Evolutionary conservation across 2,329 filamentous ascomycete species (phyloP).

Genomic region (Raffaelea arxii): DNA sequence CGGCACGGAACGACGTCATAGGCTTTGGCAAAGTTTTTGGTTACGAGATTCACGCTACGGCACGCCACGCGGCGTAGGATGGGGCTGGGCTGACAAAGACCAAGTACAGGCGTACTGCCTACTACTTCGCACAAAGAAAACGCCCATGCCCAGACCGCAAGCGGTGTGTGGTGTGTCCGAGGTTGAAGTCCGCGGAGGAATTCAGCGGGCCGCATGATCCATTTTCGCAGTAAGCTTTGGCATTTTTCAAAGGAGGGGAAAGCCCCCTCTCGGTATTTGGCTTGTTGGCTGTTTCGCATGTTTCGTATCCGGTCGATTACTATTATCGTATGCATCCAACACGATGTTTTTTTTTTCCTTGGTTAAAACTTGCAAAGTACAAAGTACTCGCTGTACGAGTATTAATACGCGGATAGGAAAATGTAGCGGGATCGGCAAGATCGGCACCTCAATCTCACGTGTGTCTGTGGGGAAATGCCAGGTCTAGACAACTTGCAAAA

Average conservation of each 20-base stretch:
- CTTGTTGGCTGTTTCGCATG: background rate
- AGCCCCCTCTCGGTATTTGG: too few relatives aligned
- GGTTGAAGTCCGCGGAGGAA: too few relatives aligned
- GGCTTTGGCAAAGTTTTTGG: background rate
- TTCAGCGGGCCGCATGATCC: too few relatives aligned
- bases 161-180: too few relatives aligned
- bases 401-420: background rate
- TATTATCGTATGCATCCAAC: background rate
- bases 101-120: background rate
- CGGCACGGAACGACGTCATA: slow-evolving; percentile 6
- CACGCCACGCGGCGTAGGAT: slow-evolving; percentile 1
- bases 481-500: background rate
- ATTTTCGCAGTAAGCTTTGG: too few relatives aligned
- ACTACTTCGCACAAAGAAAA: background rate
- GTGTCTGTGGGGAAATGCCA: background rate
- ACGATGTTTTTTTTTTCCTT: background rate
- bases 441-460: background rate
- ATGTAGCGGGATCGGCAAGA: background rate
- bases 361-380: background rate
- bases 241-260: too few relatives aligned
- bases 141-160: background rate
- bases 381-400: background rate
- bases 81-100: background rate
- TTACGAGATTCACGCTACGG: background rate
- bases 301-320: background rate